phyloP scores from a whole-genome alignment of 495 filamentous ascomycete genomes.

The Podospora anserina region DNA sequence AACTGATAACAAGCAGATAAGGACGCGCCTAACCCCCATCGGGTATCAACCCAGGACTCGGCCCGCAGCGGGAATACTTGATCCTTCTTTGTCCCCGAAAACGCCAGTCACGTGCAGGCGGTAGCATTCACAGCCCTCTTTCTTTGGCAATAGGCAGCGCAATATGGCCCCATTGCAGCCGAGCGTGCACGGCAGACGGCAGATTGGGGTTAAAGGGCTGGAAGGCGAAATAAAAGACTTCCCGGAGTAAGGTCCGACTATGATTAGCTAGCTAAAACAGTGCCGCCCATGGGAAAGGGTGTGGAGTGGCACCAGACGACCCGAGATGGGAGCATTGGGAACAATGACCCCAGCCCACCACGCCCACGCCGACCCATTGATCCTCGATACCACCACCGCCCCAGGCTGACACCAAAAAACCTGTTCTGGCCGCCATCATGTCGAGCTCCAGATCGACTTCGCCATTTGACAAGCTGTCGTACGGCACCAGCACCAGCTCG shows the following conservation, averaged over 20 bases:
- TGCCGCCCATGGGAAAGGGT: no score
- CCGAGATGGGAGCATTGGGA: not conserved
- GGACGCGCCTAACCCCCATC: not conserved
- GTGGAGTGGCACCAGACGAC: not conserved
- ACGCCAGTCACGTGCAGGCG: not conserved
- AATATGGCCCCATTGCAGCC: not conserved
- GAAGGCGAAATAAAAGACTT: not conserved
- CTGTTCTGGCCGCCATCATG: slow-evolving; percentile 1
- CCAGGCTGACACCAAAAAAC: no score
- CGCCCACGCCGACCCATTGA: not conserved
- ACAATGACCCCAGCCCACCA: not conserved
- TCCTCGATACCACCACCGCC: not conserved
- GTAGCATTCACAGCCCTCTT: not conserved
- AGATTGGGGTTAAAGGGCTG: not conserved
- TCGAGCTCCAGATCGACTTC: slow-evolving; percentile 10
- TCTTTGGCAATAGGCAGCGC: not conserved
- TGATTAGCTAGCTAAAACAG: not conserved
- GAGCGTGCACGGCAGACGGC: not conserved
- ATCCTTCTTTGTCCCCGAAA: not conserved
- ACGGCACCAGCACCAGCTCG: not conserved
- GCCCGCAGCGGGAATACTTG: not conserved
- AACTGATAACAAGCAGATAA: no score
- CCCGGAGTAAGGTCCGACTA: not conserved
- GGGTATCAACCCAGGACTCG: not conserved
- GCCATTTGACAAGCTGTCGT: slow-evolving; percentile 7